Evolutionary conservation across 805 yeast genomes (phyloP).

Genomic region (Candida montana): DNA sequence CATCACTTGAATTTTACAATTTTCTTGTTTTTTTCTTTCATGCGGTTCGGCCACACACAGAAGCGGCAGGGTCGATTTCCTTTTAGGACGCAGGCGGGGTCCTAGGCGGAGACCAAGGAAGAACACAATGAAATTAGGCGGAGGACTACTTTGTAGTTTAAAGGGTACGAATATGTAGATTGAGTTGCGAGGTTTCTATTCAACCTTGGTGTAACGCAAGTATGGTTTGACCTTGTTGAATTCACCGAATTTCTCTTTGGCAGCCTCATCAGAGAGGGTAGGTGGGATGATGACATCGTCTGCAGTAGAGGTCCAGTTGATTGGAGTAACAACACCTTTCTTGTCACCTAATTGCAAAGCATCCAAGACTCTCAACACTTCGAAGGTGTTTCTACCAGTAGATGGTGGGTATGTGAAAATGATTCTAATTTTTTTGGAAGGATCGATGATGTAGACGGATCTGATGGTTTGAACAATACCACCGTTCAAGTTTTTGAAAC

Average conservation of each 20-base stretch:
- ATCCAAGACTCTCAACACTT: conserved; percentile 85
- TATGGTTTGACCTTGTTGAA: conserved; percentile 87
- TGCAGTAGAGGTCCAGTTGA: conserved; percentile 81
- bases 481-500: conserved; percentile 64
- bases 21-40: no score
- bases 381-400: conserved; percentile 90
- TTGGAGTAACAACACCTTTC: conserved; percentile 83
- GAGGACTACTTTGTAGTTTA: no score
- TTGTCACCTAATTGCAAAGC: conserved; percentile 82
- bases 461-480: conserved; percentile 85
- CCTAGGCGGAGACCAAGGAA: no score
- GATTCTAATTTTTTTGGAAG: conserved; percentile 81
- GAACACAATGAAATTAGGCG: no score
- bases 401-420: conserved; percentile 89
- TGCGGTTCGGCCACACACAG: no score
- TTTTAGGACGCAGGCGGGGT: no score
- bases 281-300: conserved; percentile 93
- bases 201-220: conserved; percentile 62
- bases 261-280: conserved; percentile 70
- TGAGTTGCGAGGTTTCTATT: conserved; percentile 3
- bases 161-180: no score
- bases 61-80: no score
- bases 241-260: conserved; percentile 77
- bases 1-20: no score
- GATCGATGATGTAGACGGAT: conserved; percentile 89